Percentiles rank a stretch among this genome's conserved stretches.
These are phyloP conservation scores for Magnaporthiopsis rhizophila DNA, from an alignment of 2,329 filamentous ascomycete genomes.

Conservation along the genomic window DNA sequence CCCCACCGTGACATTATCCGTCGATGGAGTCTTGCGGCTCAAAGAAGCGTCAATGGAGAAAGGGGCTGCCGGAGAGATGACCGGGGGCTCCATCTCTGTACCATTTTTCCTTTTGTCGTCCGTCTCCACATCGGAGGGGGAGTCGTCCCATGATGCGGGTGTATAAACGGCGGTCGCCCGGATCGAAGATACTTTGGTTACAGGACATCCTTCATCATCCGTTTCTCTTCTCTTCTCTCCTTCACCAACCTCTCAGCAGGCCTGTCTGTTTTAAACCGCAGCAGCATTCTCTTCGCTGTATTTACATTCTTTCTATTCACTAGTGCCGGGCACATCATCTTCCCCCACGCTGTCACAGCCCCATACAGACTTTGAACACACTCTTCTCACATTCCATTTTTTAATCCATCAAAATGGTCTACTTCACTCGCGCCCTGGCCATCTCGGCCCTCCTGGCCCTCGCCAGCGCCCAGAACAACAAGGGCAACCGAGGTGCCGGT, in stretches of 20 bases:
- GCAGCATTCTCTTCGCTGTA: not conserved
- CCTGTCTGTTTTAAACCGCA: not conserved
- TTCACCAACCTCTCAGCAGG: not conserved
- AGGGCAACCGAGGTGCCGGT: too few relatives aligned
- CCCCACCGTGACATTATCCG: not conserved
- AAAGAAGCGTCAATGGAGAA: not conserved
- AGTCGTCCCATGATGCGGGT: not conserved
- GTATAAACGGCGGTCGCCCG: not conserved
- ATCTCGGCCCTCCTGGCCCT: conserved; percentile 9
- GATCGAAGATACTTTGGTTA: not conserved
- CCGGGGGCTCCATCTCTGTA: not conserved
- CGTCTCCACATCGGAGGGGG: not conserved
- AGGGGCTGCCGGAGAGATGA: not conserved
- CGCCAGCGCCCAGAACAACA: conserved; percentile 9
- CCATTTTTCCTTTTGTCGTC: not conserved
- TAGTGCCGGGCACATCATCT: not conserved
- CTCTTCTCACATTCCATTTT: not conserved
- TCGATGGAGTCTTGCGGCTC: not conserved
- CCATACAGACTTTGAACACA: not conserved
- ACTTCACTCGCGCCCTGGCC: conserved; percentile 4
- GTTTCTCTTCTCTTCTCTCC: not conserved
- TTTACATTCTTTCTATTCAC: not conserved
- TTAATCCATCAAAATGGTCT: not conserved
- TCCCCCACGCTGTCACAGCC: not conserved
- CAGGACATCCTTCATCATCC: not conserved